Evolutionary conservation across 148 eudicot species (phyloP).

Genomic region (Hydrangea macrophylla): DNA sequence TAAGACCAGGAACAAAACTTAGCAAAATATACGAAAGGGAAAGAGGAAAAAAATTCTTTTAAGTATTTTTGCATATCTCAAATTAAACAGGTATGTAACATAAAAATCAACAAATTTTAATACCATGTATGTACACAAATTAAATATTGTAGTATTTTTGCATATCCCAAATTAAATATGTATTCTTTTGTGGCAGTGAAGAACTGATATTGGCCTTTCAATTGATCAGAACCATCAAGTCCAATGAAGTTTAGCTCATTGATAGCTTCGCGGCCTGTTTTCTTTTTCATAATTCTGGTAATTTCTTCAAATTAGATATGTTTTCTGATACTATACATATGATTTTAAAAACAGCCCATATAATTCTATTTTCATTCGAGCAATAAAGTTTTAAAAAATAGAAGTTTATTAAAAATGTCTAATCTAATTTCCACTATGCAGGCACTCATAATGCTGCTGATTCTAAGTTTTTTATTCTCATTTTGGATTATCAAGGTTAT

Average conservation of each 20-base stretch:
- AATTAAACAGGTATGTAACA: too few relatives aligned
- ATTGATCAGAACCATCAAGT: slow-evolving; percentile 2
- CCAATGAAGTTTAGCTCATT: slow-evolving; percentile 13
- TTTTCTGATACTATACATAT: neutral
- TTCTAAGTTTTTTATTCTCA: slow-evolving; percentile 42
- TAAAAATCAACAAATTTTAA: neutral
- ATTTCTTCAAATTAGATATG: neutral
- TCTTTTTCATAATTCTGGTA: slow-evolving; percentile 39
- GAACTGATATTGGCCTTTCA: neutral
- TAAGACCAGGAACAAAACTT: neutral
- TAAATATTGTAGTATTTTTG: neutral
- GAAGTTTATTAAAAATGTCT: neutral
- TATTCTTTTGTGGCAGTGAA: neutral
- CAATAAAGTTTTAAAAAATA: neutral
- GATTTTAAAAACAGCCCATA: neutral
- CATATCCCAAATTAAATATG: neutral
- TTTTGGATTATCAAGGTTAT: slow-evolving; percentile 40
- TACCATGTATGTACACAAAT: neutral
- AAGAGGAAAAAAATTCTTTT: neutral
- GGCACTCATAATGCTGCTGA: slow-evolving; percentile 38
- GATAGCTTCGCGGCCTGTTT: slow-evolving; percentile 24
- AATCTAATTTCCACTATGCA: slow-evolving; percentile 23
- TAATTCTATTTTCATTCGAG: too few relatives aligned
- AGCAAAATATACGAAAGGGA: neutral
- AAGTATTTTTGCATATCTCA: neutral